Percentiles rank a stretch among this genome's conserved stretches.
Evolutionary conservation across 768 basidiomycete species (phyloP).

Genomic region (Podaxis sp.): DNA sequence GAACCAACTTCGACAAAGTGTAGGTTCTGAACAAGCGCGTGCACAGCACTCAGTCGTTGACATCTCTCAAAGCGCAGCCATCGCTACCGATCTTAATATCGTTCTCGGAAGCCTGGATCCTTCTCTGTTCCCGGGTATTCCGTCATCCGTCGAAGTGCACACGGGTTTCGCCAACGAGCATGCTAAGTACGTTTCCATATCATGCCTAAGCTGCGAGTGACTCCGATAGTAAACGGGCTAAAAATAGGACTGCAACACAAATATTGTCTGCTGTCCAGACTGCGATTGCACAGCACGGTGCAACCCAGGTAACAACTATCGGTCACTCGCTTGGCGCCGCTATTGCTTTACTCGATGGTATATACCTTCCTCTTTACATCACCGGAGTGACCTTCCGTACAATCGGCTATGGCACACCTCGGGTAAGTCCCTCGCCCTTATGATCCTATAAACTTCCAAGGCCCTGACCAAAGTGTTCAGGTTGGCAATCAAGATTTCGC

Average conservation of each 20-base stretch:
- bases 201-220: not conserved
- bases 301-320: conserved; percentile 38
- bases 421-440: conserved; percentile 28
- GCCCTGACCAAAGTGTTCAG: conserved; percentile 18
- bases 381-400: conserved; percentile 36
- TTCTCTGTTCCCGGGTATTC: conserved; percentile 44
- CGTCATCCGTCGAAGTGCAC: conserved; percentile 39
- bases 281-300: conserved; percentile 30
- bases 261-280: conserved; percentile 40
- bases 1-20: conserved; percentile 34
- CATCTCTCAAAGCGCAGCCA: conserved; percentile 28
- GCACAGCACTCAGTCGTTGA: not conserved
- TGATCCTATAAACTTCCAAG: not conserved
- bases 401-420: conserved; percentile 44
- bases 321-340: conserved; percentile 48
- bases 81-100: conserved; percentile 39
- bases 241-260: conserved; percentile 35
- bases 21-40: conserved; percentile 15
- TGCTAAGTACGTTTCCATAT: conserved; percentile 31
- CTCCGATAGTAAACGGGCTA: not conserved
- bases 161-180: conserved; percentile 44
- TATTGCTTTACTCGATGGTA: conserved; percentile 52
- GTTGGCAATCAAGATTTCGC: conserved; percentile 37
- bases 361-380: conserved; percentile 54
- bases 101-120: conserved; percentile 32